A percentile compares a stretch with the other conserved stretches of the same genome.
Evolutionary conservation across 2,329 filamentous ascomycete species (phyloP).

Genomic region (Teratosphaeria gauchensis): DNA sequence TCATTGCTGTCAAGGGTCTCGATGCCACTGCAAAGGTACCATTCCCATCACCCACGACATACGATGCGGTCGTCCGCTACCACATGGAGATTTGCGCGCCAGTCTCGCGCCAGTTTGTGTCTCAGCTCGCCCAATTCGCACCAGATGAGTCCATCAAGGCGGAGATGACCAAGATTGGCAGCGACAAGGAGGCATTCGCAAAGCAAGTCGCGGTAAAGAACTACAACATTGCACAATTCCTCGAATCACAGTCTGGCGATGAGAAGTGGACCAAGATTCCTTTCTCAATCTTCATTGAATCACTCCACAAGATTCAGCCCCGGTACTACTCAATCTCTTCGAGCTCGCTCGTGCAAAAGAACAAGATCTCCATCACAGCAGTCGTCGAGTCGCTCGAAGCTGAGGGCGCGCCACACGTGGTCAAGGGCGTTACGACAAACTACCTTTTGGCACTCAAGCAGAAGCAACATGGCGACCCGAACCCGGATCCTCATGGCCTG

Average conservation of each 20-base stretch:
- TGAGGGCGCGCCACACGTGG: constrained; percentile 64
- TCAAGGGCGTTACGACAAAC: constrained; percentile 95
- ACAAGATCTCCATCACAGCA: constrained; percentile 90
- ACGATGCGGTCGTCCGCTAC: constrained; percentile 85
- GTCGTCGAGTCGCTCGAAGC: constrained; percentile 79
- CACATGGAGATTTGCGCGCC: constrained; percentile 95
- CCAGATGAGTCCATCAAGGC: constrained; percentile 76
- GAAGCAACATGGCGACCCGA: constrained; percentile 83
- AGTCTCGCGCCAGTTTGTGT: constrained; percentile 90
- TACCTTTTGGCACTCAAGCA: constrained; percentile 91
- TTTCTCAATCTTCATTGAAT: constrained; percentile 91
- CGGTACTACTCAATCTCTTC: constrained; percentile 99
- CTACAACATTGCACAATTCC: constrained; percentile 81
- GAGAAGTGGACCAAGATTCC: constrained; percentile 75
- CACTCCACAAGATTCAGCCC: constrained; percentile 86
- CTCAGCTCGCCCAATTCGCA: constrained; percentile 78
- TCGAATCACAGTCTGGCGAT: constrained; percentile 62
- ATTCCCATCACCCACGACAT: constrained; percentile 94
- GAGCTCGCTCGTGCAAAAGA: constrained; percentile 84
- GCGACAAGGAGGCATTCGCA: constrained; percentile 92
- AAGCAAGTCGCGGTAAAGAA: constrained; percentile 70
- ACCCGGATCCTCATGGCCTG: constrained; percentile 71
- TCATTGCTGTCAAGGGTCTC: constrained; percentile 80
- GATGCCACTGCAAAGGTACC: constrained; percentile 95
- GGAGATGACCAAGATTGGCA: constrained; percentile 79